A percentile compares a stretch with the other conserved stretches of the same genome.
phyloP scores from a whole-genome alignment of 768 basidiomycete species.

The Pleurotus citrinopileatus region DNA sequence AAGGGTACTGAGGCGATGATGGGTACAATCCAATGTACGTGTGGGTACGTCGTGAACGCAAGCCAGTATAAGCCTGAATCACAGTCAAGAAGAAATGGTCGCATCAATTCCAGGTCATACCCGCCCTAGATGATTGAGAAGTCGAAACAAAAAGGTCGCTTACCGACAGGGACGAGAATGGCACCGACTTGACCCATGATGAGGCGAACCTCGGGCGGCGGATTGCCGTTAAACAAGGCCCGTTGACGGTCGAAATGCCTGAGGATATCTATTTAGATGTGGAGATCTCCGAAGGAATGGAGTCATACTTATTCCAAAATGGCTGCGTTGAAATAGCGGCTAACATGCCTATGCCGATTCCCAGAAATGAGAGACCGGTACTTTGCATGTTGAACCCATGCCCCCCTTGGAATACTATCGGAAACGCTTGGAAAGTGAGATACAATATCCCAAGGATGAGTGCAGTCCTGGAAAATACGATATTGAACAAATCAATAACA shows the following conservation, averaged over 20 bases:
- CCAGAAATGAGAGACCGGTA: conserved; percentile 57
- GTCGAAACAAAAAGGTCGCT: conserved; percentile 37
- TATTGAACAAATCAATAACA: too few species aligned
- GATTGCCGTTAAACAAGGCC: conserved; percentile 35
- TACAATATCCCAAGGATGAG: conserved; percentile 61
- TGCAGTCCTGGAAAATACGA: conserved; percentile 54
- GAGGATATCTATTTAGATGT: neutral
- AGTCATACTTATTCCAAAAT: conserved; percentile 50
- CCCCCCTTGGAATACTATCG: conserved; percentile 43
- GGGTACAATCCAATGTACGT: conserved; percentile 62
- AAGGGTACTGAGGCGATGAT: conserved; percentile 66
- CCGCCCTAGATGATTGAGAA: conserved; percentile 40
- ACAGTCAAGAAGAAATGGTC: conserved; percentile 15
- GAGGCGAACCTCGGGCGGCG: conserved; percentile 66
- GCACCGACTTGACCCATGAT: conserved; percentile 69
- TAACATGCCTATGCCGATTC: conserved; percentile 57
- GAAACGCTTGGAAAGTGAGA: conserved; percentile 63
- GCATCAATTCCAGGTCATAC: neutral
- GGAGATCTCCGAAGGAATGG: neutral
- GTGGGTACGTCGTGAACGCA: conserved; percentile 49
- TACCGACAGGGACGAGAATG: conserved; percentile 59
- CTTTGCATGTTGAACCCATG: conserved; percentile 48
- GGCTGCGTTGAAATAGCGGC: conserved; percentile 51
- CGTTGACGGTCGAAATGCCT: conserved; percentile 38
- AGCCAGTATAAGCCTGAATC: conserved; percentile 61